These are phyloP conservation scores for Helenozyma baotianmanensis DNA, from an alignment of 805 yeast species.

Conservation along the genomic window DNA sequence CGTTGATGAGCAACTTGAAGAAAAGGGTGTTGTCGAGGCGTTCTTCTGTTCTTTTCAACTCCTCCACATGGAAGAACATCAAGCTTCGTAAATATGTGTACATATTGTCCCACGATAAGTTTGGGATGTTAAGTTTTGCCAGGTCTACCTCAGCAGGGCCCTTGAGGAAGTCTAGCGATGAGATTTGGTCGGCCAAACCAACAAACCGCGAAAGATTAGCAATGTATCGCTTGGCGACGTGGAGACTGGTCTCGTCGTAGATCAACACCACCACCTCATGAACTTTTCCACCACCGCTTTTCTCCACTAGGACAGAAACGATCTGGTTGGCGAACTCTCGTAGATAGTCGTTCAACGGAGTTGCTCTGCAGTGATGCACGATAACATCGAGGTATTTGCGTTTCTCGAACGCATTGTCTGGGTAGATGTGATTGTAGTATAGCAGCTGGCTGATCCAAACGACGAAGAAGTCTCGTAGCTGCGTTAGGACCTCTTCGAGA, in stretches of 20 bases:
- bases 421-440: conserved; percentile 51
- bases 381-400: conserved; percentile 41
- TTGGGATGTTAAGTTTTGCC: conserved; percentile 21
- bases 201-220: conserved; percentile 29
- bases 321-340: conserved; percentile 31
- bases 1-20: conserved; percentile 24
- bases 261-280: conserved; percentile 35
- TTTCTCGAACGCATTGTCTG: conserved; percentile 42
- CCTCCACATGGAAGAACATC: conserved; percentile 29
- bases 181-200: conserved; percentile 16
- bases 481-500: conserved; percentile 24
- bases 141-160: conserved; percentile 17
- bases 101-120: conserved; percentile 29
- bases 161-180: conserved; percentile 12
- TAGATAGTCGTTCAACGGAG: conserved; percentile 42
- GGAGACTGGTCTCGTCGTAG: conserved; percentile 23
- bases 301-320: conserved; percentile 14
- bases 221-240: conserved; percentile 37
- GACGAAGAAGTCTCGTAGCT: conserved; percentile 45
- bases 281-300: conserved; percentile 23
- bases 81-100: conserved; percentile 27
- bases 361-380: conserved; percentile 41
- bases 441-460: conserved; percentile 53
- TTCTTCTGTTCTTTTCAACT: conserved; percentile 19
- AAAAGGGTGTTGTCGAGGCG: conserved; percentile 9